Percentiles rank a stretch among this genome's conserved stretches.
Conservation (phyloP, 192 early-diverging fungal genomes). For the Rhizoclosmatium globosum region DNA sequence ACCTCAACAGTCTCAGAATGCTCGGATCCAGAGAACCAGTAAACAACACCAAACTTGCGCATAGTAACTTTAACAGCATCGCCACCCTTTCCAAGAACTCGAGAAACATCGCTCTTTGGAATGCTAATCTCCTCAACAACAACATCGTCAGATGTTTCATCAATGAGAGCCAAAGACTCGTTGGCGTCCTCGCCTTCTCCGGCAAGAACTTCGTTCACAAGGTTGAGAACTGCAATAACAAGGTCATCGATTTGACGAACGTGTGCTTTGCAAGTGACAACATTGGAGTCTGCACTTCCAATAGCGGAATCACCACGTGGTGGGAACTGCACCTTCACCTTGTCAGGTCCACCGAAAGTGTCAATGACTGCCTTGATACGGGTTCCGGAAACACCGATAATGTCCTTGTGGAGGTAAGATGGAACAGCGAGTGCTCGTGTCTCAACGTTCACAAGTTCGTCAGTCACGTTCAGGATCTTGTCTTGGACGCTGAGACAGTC, state of each 20-base stretch:
- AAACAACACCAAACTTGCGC: slow-evolving; percentile 41
- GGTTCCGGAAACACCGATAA: slow-evolving; percentile 84
- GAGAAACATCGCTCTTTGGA: slow-evolving; percentile 48
- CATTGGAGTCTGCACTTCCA: slow-evolving; percentile 39
- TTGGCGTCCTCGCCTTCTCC: neutral
- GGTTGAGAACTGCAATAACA: slow-evolving; percentile 29
- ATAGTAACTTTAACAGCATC: slow-evolving; percentile 51
- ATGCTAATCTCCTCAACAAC: slow-evolving; percentile 29
- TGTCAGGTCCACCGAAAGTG: slow-evolving; percentile 52
- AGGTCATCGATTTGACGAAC: slow-evolving; percentile 31
- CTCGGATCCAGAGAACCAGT: slow-evolving; percentile 39
- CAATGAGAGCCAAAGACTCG: slow-evolving; percentile 7
- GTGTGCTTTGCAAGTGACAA: slow-evolving; percentile 47
- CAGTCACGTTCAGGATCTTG: slow-evolving; percentile 47
- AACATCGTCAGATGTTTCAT: slow-evolving; percentile 6
- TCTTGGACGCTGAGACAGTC: slow-evolving; percentile 47
- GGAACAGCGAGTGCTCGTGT: slow-evolving; percentile 73
- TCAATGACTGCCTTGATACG: slow-evolving; percentile 74
- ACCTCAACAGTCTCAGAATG: slow-evolving; percentile 21
- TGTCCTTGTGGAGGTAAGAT: slow-evolving; percentile 73
- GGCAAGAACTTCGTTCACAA: slow-evolving; percentile 43
- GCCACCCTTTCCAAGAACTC: slow-evolving; percentile 43
- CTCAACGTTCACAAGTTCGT: slow-evolving; percentile 69
- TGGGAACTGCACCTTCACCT: slow-evolving; percentile 59
- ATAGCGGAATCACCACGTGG: slow-evolving; percentile 36